These are phyloP conservation scores for Diplogelasinospora grovesii DNA, from an alignment of 495 filamentous ascomycete genomes.

Conservation along the genomic window DNA sequence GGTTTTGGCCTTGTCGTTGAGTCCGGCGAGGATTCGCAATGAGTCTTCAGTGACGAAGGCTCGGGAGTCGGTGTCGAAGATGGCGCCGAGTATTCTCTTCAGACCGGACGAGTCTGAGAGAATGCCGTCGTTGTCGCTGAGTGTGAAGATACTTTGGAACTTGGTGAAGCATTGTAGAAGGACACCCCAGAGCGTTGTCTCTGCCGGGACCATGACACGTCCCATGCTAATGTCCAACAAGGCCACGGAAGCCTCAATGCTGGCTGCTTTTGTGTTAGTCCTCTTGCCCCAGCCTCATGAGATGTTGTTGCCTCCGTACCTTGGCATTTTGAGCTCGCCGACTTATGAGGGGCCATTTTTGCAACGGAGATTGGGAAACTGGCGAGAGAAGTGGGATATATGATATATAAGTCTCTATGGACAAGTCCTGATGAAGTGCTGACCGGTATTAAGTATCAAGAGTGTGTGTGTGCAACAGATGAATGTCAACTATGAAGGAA, in stretches of 20 bases:
- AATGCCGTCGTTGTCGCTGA: slow-evolving; percentile 16
- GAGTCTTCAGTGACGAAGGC: slow-evolving; percentile 20
- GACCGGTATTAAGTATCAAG: too few relatives aligned
- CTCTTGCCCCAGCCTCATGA: background rate
- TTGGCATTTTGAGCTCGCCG: slow-evolving; percentile 10
- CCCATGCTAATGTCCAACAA: slow-evolving; percentile 12
- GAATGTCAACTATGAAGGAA: too few relatives aligned
- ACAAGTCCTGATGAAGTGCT: too few relatives aligned
- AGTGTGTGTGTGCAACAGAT: too few relatives aligned
- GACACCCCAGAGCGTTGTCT: slow-evolving; percentile 17
- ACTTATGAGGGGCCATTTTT: too few relatives aligned
- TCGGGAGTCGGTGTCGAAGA: slow-evolving; percentile 20
- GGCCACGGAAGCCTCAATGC: slow-evolving; percentile 17
- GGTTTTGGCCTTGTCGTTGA: slow-evolving; percentile 22
- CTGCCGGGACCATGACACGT: slow-evolving; percentile 16
- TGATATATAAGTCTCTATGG: too few relatives aligned
- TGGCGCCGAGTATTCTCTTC: slow-evolving; percentile 16
- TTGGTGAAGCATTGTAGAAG: slow-evolving; percentile 12
- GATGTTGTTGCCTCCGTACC: background rate
- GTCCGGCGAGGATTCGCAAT: slow-evolving; percentile 11
- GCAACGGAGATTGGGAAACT: too few relatives aligned
- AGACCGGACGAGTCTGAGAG: slow-evolving; percentile 13
- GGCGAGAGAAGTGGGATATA: too few relatives aligned
- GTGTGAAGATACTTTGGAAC: slow-evolving; percentile 15
- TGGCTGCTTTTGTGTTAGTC: slow-evolving; percentile 11